Conservation (phyloP, 1,284 basidiomycete genomes). For the Ustilago lituana region DNA sequence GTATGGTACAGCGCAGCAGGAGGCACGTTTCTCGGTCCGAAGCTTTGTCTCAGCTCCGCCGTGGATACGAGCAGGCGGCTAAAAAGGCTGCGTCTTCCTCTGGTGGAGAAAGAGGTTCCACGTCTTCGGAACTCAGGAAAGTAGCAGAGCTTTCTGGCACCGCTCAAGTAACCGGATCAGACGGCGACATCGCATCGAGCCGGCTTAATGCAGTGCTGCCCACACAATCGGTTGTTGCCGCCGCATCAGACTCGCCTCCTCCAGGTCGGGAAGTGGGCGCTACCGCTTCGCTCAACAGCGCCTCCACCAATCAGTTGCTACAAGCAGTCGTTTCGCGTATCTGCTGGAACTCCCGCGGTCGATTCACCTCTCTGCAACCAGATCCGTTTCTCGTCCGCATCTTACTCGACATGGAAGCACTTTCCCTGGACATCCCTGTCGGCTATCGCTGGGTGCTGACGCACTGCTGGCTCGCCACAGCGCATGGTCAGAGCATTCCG, state of each 20-base stretch:
- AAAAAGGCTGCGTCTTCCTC: too few relatives aligned
- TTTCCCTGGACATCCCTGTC: constrained; percentile 24
- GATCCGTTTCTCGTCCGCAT: constrained; percentile 32
- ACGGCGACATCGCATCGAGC: too few relatives aligned
- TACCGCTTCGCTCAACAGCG: too few relatives aligned
- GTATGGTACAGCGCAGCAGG: constrained; percentile 27
- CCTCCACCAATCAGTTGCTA: constrained; percentile 3
- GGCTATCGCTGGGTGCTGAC: constrained; percentile 32
- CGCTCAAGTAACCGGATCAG: too few relatives aligned
- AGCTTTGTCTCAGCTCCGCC: constrained; percentile 18
- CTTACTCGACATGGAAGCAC: constrained; percentile 33
- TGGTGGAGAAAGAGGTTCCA: too few relatives aligned
- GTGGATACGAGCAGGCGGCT: constrained; percentile 8
- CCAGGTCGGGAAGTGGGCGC: too few relatives aligned
- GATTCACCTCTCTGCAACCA: constrained; percentile 15
- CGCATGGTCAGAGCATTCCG: background rate
- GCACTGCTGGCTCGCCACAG: constrained; percentile 3
- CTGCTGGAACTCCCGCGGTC: constrained; percentile 26
- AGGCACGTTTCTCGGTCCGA: constrained; percentile 20
- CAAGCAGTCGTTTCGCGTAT: constrained; percentile 7
- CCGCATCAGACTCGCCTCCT: too few relatives aligned
- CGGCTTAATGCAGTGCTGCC: too few relatives aligned
- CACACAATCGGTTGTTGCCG: too few relatives aligned
- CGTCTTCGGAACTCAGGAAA: too few relatives aligned
- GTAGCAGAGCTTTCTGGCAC: too few relatives aligned